Evolutionary conservation across 2,329 filamentous ascomycete genomes (phyloP).

Genomic region (Trichophaea hybrida): DNA sequence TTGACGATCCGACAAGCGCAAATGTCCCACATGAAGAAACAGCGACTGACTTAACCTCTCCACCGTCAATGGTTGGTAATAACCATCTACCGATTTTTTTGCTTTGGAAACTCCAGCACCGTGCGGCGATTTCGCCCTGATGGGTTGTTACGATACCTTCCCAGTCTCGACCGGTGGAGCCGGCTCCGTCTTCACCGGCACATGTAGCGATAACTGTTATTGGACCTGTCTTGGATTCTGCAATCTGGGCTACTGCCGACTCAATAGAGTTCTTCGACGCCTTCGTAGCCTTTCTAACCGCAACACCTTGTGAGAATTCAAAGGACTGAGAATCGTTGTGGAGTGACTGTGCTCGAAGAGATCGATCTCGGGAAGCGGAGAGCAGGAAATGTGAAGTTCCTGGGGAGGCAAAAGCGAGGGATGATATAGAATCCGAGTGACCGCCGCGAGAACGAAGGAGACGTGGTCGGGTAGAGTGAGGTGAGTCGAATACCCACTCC

Average conservation of each 20-base stretch:
- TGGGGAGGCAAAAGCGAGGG: slow-evolving; percentile 69
- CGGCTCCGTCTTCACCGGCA: slow-evolving; percentile 75
- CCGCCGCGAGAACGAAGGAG: slow-evolving; percentile 76
- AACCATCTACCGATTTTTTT: slow-evolving; percentile 89
- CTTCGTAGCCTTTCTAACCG: slow-evolving; percentile 68
- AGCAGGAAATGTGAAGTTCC: slow-evolving; percentile 56
- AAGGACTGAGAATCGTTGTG: slow-evolving; percentile 86
- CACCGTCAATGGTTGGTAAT: slow-evolving; percentile 69
- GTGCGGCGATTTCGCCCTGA: slow-evolving; percentile 64
- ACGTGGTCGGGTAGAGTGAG: slow-evolving; percentile 74
- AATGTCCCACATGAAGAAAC: slow-evolving; percentile 90
- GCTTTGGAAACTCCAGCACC: slow-evolving; percentile 92
- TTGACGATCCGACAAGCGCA: slow-evolving; percentile 71
- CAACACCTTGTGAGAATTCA: slow-evolving; percentile 70
- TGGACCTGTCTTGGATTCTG: slow-evolving; percentile 50
- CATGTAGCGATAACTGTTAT: slow-evolving; percentile 86
- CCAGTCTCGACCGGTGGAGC: slow-evolving; percentile 52
- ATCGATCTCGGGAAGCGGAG: slow-evolving; percentile 76
- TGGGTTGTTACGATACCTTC: slow-evolving; percentile 94
- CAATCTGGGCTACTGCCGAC: slow-evolving; percentile 6
- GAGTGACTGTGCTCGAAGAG: slow-evolving; percentile 91
- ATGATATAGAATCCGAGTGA: slow-evolving; percentile 73
- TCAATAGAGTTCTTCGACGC: slow-evolving; percentile 43
- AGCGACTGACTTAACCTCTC: slow-evolving; percentile 71
- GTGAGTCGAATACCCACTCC: slow-evolving; percentile 43